Base-by-base conservation (phyloP, 495 filamentous ascomycete species). In the Aspergillus kassunensis region DNA sequence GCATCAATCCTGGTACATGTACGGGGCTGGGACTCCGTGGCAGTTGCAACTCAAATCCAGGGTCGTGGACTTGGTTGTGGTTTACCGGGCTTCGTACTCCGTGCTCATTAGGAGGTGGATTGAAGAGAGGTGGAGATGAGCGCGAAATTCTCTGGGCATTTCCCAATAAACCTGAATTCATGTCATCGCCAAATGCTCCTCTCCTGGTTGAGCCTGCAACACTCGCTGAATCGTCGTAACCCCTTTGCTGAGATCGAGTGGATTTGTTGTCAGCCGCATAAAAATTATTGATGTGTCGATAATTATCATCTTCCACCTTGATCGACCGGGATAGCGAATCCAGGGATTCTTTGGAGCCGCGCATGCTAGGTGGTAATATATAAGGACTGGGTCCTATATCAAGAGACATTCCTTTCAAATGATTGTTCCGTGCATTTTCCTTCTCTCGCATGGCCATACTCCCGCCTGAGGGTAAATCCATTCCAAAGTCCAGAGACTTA, bases 401-500 rank as follows among this genome's bases (percentile, higher is more conserved):
- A 73, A 96, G 79, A 58, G 91, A 96, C 62, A 97, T 70, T 43
- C 92, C 90, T 36, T 84, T 78, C 21, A 75, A 64, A 49, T 82
- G 24, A 27, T 66, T 65, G 41, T 37, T 60, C 54, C 50, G 59
- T 40, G 16, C 6, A 10, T 73, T 57, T 6, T 44, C 44, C 40
- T 81, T 76, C 56, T 80, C 80, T 51, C 64, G 74, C 53, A 74
- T 77, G 49, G 78, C 74, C 35, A 49, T 61, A 9, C 60, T 55
- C 53, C 66, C 55, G 21, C 56, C 57, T 12, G 54, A 48, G 18
- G 62, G 54, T 10, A 80, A 64, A 41, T 74, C 88, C 66, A 96
- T 69, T 24, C 93, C 93, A 65, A 97, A 98, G 66, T 98, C 93
- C 62, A 97, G 80, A 2, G 90, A 96, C 62, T 86, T 95, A 66